These are phyloP conservation scores for Hypericum androsaemum DNA, from an alignment of 345 rosid species.

Conservation along the genomic window DNA sequence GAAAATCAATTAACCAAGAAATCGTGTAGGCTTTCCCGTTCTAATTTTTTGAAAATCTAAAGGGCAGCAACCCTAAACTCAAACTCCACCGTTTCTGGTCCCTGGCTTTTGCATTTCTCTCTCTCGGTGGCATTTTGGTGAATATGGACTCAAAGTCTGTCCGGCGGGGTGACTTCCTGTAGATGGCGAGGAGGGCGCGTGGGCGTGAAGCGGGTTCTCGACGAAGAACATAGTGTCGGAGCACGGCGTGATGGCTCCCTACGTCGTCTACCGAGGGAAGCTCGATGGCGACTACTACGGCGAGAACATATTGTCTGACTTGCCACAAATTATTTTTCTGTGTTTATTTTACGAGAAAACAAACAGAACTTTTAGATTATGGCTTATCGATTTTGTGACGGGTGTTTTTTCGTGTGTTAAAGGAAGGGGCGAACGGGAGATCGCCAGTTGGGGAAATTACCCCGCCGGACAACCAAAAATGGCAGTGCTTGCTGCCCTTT, in stretches of 20 bases:
- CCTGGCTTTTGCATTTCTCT: not conserved
- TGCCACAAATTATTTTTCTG: not conserved
- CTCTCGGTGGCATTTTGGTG: not conserved
- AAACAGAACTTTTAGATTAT: too few relatives aligned
- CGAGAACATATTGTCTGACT: not conserved
- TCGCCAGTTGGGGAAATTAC: too few relatives aligned
- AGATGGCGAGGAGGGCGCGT: not conserved
- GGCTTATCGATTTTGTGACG: not conserved
- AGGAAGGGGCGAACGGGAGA: slow-evolving; percentile 1
- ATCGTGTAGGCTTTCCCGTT: too few relatives aligned
- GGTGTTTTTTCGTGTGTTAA: not conserved
- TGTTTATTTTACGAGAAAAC: too few relatives aligned
- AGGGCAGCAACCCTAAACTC: too few relatives aligned
- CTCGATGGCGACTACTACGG: not conserved
- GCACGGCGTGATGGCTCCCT: slow-evolving; percentile 5
- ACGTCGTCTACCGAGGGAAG: slow-evolving; percentile 1
- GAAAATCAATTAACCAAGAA: too few relatives aligned
- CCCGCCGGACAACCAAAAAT: too few relatives aligned
- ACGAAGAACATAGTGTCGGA: not conserved
- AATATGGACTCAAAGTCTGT: not conserved
- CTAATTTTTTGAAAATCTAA: too few relatives aligned
- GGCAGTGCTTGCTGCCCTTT: too few relatives aligned
- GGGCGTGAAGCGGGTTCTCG: slow-evolving; percentile 1
- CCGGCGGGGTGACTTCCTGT: not conserved
- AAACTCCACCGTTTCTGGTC: too few relatives aligned